Evolutionary conservation across 148 eudicot species (phyloP), one percentile per base, ranked within the genome.

Genomic region (Rhododendron henanense): DNA sequence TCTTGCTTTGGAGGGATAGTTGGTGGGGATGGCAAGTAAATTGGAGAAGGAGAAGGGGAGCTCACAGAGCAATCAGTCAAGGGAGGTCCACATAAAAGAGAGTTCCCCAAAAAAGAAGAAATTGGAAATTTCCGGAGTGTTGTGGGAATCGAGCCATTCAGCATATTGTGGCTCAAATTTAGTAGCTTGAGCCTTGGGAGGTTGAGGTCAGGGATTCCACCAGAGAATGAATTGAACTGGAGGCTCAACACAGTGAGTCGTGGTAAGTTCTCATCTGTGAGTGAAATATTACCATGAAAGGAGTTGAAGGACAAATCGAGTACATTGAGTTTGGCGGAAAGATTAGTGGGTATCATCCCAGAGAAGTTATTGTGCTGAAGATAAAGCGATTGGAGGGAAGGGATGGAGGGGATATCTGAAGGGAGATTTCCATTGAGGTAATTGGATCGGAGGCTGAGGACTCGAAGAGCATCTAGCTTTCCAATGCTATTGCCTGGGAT

Each of bases 281-380:
- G 79, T 61, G 97, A 95, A 45, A 96, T 91, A 48, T 41, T 83
- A 73, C 99, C 99, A 1, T 90, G 90, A 15, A 95, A 90, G 14
- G 91, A 91, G 84, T 96, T 96, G 82, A 88, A 95, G 76, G 96
- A 92, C 77, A 97, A 87, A 87, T 95, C 99, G 55, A 97, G 37
- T 16, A 90, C 84, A 53, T 77, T 83, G 75, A 97, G 93, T 16
- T 67, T 83, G 44, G 92, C 85, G n/a, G 98, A 87, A 44, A 95
- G 85, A 80, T 91, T 78, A n/a, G 81, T 39, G 1, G 98, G 98
- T 59, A 95, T 88, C 31, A 63, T 87, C 44, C 98, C 99, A 1
- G 98, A 90, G 81, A 97, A 91, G 80, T 92, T 95, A 86, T 97
- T 97, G 51, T 90, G 87, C 87, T 97, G 96, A 55, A 97, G 94